Evolutionary conservation across 1,284 basidiomycete genomes (phyloP).

Genomic region (Takashimella tepidaria): DNA sequence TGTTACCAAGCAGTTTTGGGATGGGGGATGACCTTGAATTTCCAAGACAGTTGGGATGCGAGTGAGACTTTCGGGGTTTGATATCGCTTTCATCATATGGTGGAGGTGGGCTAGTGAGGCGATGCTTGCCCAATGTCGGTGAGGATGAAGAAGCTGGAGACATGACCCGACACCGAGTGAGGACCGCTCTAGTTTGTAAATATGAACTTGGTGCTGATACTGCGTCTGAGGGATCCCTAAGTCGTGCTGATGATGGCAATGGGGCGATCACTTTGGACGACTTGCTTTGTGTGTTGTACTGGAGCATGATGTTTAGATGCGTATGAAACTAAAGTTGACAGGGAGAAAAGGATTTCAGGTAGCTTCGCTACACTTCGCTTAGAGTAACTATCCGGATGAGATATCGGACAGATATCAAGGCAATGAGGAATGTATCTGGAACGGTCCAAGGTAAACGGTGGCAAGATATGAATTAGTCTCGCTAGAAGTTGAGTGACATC

Average conservation of each 20-base stretch:
- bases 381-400: too few species aligned
- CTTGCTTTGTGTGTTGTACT: neutral
- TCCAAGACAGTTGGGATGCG: too few species aligned
- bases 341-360: too few species aligned
- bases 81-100: neutral
- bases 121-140: neutral
- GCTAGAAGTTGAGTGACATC: too few species aligned
- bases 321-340: too few species aligned
- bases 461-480: too few species aligned
- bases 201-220: too few species aligned
- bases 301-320: neutral
- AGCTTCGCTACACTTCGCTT: too few species aligned
- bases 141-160: neutral
- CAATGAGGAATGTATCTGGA: too few species aligned
- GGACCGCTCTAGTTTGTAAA: neutral
- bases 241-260: neutral
- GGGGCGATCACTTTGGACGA: neutral
- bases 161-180: neutral
- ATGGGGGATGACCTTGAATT: neutral
- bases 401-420: too few species aligned
- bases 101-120: neutral
- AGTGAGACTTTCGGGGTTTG: neutral
- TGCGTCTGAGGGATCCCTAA: neutral
- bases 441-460: too few species aligned
- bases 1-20: constrained; percentile 54